phyloP scores from a whole-genome alignment of 441 rosid genomes.

The Melastoma candidum region DNA sequence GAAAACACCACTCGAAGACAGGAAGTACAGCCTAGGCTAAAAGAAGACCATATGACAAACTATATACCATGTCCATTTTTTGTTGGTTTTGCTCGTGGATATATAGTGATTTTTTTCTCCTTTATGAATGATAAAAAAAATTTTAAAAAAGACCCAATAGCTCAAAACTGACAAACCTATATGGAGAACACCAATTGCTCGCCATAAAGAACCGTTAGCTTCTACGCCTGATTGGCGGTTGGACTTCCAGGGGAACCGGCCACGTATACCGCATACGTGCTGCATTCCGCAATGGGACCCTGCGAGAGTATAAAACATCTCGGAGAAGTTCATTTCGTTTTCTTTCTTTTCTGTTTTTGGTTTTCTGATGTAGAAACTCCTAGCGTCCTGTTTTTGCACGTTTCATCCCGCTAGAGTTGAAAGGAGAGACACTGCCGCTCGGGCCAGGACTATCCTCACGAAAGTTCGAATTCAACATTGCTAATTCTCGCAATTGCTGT shows the following conservation, averaged over 20 bases:
- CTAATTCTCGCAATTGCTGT: slow-evolving; percentile 87
- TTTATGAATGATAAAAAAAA: slow-evolving; percentile 13
- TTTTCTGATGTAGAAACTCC: slow-evolving; percentile 7
- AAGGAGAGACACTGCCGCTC: slow-evolving; percentile 79
- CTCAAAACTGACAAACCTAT: slow-evolving; percentile 3
- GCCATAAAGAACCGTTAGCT: slow-evolving; percentile 40
- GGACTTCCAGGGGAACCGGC: slow-evolving; percentile 24
- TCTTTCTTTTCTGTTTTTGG: no score
- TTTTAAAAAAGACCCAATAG: slow-evolving; percentile 4
- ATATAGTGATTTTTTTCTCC: slow-evolving; percentile 3
- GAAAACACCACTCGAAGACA: slow-evolving; percentile 26
- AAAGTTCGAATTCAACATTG: slow-evolving; percentile 75
- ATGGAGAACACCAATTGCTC: slow-evolving; percentile 25
- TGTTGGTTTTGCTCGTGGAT: slow-evolving; percentile 7
- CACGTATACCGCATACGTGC: slow-evolving; percentile 18
- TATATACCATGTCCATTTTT: slow-evolving; percentile 13
- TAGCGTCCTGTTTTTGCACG: slow-evolving; percentile 90
- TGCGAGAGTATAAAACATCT: slow-evolving; percentile 15
- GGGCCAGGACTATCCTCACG: slow-evolving; percentile 97
- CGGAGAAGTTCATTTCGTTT: slow-evolving; percentile 2
- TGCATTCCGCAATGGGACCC: slow-evolving; percentile 21
- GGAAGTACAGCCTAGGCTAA: slow-evolving; percentile 18
- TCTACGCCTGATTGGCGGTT: slow-evolving; percentile 8
- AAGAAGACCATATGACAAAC: slow-evolving; percentile 26
- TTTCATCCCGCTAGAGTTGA: slow-evolving; percentile 90